These are phyloP conservation scores for Cryphonectria japonica DNA, from an alignment of 2,329 filamentous ascomycete genomes.

Conservation along the genomic window DNA sequence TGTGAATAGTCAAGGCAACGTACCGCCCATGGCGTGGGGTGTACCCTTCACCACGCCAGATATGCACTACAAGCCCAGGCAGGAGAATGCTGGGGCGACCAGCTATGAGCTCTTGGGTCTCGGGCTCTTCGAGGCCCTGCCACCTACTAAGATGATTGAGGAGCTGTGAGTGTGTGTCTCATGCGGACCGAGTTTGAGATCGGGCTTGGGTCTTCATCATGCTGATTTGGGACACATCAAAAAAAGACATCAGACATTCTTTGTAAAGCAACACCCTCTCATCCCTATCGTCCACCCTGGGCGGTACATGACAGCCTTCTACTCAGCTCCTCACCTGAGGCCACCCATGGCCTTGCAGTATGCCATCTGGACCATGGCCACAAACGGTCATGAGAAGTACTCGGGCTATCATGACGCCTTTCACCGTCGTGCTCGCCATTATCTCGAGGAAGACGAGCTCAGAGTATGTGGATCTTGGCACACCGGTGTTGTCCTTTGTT, in stretches of 20 bases:
- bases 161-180: constrained; percentile 65
- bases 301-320: constrained; percentile 75
- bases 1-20: not conserved
- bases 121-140: constrained; percentile 80
- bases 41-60: constrained; percentile 6
- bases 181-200: not conserved
- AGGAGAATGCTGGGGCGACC: constrained; percentile 16
- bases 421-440: constrained; percentile 80
- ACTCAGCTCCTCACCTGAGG: constrained; percentile 71
- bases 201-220: not conserved
- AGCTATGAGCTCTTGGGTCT: constrained; percentile 75
- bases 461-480: constrained; percentile 49
- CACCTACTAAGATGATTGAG: constrained; percentile 77
- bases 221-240: constrained; percentile 17
- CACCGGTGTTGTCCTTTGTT: not conserved
- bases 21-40: not conserved
- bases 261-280: constrained; percentile 72
- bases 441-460: constrained; percentile 83
- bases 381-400: constrained; percentile 74
- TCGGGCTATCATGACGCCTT: constrained; percentile 73
- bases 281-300: constrained; percentile 78
- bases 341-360: constrained; percentile 85
- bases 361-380: constrained; percentile 83
- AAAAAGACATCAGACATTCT: constrained; percentile 72
- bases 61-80: constrained; percentile 13